These are phyloP conservation scores for Diplodia seriata DNA, from an alignment of 2,329 filamentous ascomycete genomes.

Conservation along the genomic window DNA sequence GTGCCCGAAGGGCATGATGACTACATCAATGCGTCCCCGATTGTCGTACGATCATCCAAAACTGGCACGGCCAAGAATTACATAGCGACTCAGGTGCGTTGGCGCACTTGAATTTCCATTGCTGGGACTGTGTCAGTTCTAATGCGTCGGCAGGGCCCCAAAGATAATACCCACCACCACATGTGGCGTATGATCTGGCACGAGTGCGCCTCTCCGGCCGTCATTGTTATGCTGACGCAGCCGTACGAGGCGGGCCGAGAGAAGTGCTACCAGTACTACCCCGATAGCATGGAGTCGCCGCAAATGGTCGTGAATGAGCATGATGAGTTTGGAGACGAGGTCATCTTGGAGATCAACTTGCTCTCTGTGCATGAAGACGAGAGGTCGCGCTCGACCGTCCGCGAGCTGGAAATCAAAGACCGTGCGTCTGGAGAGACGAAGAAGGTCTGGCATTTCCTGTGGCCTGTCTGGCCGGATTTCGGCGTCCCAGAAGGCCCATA, in stretches of 20 bases:
- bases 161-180: slow-evolving; percentile 74
- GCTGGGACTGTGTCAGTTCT: slow-evolving; percentile 8
- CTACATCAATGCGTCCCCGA: slow-evolving; percentile 61
- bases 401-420: slow-evolving; percentile 67
- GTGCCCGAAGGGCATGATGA: slow-evolving; percentile 71
- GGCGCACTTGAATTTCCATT: background rate
- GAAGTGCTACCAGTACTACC: slow-evolving; percentile 92
- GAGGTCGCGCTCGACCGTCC: slow-evolving; percentile 69
- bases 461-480: slow-evolving; percentile 89
- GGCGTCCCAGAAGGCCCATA: slow-evolving; percentile 76
- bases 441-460: slow-evolving; percentile 82
- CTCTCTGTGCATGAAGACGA: slow-evolving; percentile 61
- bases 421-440: slow-evolving; percentile 60
- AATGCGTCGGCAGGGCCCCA: slow-evolving; percentile 69
- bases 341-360: slow-evolving; percentile 73
- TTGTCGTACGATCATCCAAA: slow-evolving; percentile 51
- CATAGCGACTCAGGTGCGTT: slow-evolving; percentile 80
- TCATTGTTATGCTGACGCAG: slow-evolving; percentile 94
- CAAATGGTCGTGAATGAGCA: slow-evolving; percentile 64
- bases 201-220: slow-evolving; percentile 71
- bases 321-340: slow-evolving; percentile 69
- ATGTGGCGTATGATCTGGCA: slow-evolving; percentile 97
- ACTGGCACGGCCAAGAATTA: slow-evolving; percentile 63
- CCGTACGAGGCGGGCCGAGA: slow-evolving; percentile 78
- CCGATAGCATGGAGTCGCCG: slow-evolving; percentile 52